phyloP scores from a whole-genome alignment of 306 rosid genomes.

The Inga oerstediana region DNA sequence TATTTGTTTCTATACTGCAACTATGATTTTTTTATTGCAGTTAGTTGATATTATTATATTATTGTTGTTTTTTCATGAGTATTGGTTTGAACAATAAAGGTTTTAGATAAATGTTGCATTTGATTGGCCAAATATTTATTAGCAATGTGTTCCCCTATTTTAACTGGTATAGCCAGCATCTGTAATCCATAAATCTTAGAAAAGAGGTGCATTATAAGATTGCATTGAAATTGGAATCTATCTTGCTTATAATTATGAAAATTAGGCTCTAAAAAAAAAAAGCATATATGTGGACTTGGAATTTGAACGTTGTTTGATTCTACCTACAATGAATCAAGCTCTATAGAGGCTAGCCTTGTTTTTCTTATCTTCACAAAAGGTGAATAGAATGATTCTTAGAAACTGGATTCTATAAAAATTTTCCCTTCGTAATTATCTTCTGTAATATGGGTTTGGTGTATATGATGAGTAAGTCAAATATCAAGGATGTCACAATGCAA shows the following conservation, averaged over 20 bases:
- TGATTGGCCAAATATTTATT: too few relatives aligned
- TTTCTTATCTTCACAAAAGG: not conserved
- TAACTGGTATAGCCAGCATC: not conserved
- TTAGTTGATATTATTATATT: not conserved
- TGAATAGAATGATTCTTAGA: not conserved
- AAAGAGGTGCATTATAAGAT: not conserved
- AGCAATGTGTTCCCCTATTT: too few relatives aligned
- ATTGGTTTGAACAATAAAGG: too few relatives aligned
- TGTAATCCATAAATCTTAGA: slow-evolving; percentile 5
- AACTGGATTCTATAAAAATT: not conserved
- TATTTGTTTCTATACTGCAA: not conserved
- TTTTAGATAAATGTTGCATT: too few relatives aligned
- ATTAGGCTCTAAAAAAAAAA: slow-evolving; percentile 11
- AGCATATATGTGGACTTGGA: not conserved
- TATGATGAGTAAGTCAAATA: slow-evolving; percentile 17
- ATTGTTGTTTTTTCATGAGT: not conserved
- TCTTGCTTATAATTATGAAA: not conserved
- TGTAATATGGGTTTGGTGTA: not conserved
- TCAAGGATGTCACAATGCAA: not conserved
- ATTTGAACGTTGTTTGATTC: slow-evolving; percentile 4
- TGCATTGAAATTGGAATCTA: slow-evolving; percentile 9
- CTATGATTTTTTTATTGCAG: not conserved
- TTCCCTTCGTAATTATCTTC: not conserved
- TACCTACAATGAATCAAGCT: not conserved
- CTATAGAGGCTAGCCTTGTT: not conserved